Percentiles rank a stretch among this genome's conserved stretches.
phyloP scores from a whole-genome alignment of 257 asterid genomes.

The Cordia subcordata region DNA sequence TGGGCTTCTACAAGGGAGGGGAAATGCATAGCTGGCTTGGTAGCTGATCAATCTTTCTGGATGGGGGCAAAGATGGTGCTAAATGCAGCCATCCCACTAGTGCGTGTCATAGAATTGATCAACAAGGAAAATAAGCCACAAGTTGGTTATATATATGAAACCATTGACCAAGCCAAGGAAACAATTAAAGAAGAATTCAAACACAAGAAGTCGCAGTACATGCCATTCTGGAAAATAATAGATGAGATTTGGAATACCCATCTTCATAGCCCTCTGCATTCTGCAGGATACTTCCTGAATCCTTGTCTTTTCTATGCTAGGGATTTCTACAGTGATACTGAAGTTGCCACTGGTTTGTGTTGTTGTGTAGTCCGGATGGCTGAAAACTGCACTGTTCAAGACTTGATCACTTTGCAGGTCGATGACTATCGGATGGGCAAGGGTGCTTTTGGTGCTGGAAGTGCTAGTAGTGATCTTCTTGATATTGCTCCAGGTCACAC shows the following conservation, averaged over 20 bases:
- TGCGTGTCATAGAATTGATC: slow-evolving; percentile 34
- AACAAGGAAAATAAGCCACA: slow-evolving; percentile 19
- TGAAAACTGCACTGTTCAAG: slow-evolving; percentile 8
- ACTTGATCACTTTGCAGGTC: slow-evolving; percentile 4
- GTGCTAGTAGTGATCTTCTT: background rate
- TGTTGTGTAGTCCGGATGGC: slow-evolving; percentile 31
- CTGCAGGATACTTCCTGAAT: slow-evolving; percentile 55
- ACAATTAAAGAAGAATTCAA: slow-evolving; percentile 38
- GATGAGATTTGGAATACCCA: slow-evolving; percentile 54
- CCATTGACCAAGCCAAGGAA: slow-evolving; percentile 62
- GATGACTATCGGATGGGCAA: slow-evolving; percentile 9
- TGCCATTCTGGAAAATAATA: slow-evolving; percentile 45
- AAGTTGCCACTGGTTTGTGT: slow-evolving; percentile 44
- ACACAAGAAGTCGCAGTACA: slow-evolving; percentile 25
- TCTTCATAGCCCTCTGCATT: slow-evolving; percentile 60
- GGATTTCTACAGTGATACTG: slow-evolving; percentile 33
- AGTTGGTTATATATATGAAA: slow-evolving; percentile 44
- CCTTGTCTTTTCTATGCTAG: slow-evolving; percentile 41
- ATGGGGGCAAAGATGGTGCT: slow-evolving; percentile 26
- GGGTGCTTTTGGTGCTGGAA: slow-evolving; percentile 8
- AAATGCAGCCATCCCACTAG: slow-evolving; percentile 49
- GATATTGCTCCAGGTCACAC: slow-evolving; percentile 9
- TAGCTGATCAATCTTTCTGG: slow-evolving; percentile 45
- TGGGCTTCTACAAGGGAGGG: slow-evolving; percentile 27
- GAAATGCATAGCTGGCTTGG: slow-evolving; percentile 29